Evolutionary conservation across 352 stramenopile genomes (phyloP).

Genomic region (Blastocystis sp.): DNA sequence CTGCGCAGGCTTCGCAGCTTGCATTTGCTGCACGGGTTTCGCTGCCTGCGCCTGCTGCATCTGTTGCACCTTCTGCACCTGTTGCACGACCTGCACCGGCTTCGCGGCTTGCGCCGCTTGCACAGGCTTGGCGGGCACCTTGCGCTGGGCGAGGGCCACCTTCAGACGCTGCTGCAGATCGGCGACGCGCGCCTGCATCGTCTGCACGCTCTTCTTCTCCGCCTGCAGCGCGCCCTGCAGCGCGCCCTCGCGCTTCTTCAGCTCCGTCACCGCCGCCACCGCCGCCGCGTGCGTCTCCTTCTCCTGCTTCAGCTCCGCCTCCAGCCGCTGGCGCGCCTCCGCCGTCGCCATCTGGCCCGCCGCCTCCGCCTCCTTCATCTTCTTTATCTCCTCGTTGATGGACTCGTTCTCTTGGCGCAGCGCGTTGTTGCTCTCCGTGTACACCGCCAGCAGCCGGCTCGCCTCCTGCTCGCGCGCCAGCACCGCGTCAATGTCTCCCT

Average conservation of each 20-base stretch:
- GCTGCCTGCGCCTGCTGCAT: neutral
- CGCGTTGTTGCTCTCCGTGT: constrained; percentile 48
- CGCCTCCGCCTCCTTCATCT: constrained; percentile 24
- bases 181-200: neutral
- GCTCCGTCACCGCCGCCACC: neutral
- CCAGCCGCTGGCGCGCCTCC: neutral
- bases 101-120: neutral
- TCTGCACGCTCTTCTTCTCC: neutral
- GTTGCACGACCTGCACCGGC: neutral
- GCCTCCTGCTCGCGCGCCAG: constrained; percentile 34
- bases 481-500: neutral
- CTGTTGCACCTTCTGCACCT: constrained; percentile 12
- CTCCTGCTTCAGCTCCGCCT: constrained; percentile 17
- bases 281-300: neutral
- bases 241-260: neutral
- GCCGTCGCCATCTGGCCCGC: neutral
- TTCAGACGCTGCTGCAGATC: neutral
- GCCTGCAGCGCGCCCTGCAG: neutral
- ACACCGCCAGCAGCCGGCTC: constrained; percentile 30
- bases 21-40: neutral
- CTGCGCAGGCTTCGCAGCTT: neutral
- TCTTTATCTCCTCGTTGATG: neutral
- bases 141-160: neutral
- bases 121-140: neutral
- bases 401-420: neutral